Evolutionary conservation across 768 basidiomycete species (phyloP), one percentile per base, ranked within the genome.

Genomic region (Chlorophyllum brunneum): DNA sequence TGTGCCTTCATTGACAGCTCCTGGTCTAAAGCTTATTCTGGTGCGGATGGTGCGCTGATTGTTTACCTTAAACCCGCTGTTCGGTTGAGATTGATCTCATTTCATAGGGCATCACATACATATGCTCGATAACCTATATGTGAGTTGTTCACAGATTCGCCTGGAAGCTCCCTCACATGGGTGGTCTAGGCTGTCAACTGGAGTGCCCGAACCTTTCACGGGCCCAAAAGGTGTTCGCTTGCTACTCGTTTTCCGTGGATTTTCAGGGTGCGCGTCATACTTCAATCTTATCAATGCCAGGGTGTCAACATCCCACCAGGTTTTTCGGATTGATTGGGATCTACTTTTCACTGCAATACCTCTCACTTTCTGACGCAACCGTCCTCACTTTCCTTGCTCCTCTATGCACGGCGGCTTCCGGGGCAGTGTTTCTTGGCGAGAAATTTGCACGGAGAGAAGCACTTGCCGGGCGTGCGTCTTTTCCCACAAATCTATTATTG

Each of bases 381-480:
- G 86, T 88, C 4, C 69, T 95, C 41, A 82, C 83, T 0, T 94
- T 92, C 69, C 70, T 94, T 3, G 65, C 77, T 0, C 92, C 92
- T 0, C 76, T 85, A 47, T 73, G 74, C 34, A 86, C 83, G 0
- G 82, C 80, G 0, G 62, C 88, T 6, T 69, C 81, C 5, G 90
- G 82, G 3, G 78, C 79, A 11, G 57, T 87, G 1, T 71, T 88
- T 15, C 65, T 88, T 13, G 75, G 78, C 22, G 92, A 93, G 59
- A 64, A 61, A 0, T 77, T 87, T 55, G 74, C 76, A 2, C 66
- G 65, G 42, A 74, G 68, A 54, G 81, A 90, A 62, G 74, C 77
- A 4, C 38, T 82, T 34, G 87, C 74, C 15, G 72, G 72, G 15
- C 15, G 74, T 75, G 50, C 60, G 74, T 60, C 8, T 5, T 40